Base-by-base conservation (phyloP, 2,329 filamentous ascomycete species). In the Xylariales sp. region DNA sequence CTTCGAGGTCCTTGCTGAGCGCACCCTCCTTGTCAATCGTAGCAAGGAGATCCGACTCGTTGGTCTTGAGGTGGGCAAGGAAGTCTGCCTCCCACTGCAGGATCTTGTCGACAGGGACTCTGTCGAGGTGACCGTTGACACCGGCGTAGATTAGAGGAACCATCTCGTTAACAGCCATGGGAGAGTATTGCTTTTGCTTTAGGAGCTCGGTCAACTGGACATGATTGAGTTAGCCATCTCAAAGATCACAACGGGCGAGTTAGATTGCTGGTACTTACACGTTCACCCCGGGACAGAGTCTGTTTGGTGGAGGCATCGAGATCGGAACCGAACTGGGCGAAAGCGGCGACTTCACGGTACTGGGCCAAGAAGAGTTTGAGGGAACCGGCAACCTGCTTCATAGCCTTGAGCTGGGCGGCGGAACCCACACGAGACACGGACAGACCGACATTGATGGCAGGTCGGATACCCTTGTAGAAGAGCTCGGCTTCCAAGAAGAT, bases 311-410 rank as follows among this genome's bases (percentile, higher is more conserved):
- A 82, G 60, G 93, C 93, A 76, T 98, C 93, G 58, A 98, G 79
- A 80, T 98, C 93, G 66, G 93, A 98, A 85, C 93, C 93, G 82
- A 98, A 98, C 77, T 98, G 93, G 61, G 93, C 91, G 75, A 98
- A 98, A 60, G 93, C 93, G 63, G 93, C 93, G 52, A 98, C 93
- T 75, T 98, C 93, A 93, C 93, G 93, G 84, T 98, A 98, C 79
- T 98, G 93, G 62, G 93, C 93, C 86, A 98, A 88, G 89, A 97
- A 98, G 61, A 98, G 89, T 84, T 98, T 98, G 66, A 98, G 80
- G 58, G 91, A 97, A 82, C 93, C 93, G 64, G 93, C 93, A 61
- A 98, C 93, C 81, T 98, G 93, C 84, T 98, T 98, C 93, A 98
- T 98, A 76, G 93, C 90, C 88, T 97, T 98, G 71, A 97, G 82